Base-by-base conservation (phyloP, 1,284 basidiomycete genomes). In the Sphaerobolus stellatus region DNA sequence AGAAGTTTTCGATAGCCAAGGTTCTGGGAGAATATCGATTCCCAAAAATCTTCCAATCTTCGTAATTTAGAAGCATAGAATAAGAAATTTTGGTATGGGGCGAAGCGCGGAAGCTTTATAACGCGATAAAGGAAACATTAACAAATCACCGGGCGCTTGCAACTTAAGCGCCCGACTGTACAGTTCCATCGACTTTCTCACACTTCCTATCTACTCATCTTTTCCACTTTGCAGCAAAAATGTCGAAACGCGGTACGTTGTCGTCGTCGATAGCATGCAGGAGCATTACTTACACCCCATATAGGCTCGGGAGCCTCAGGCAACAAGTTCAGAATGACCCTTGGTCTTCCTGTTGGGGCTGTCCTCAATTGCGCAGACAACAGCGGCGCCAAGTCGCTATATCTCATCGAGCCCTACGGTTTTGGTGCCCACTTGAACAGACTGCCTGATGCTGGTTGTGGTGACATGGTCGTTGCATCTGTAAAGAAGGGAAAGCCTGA, bases 401-500 rank as follows among this genome's bases (percentile, higher is more conserved):
- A 79, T 77, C 71, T 96, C 68, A 95, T 96, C 66, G 90, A 94
- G 71, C 91, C 94, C 52, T 90, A 83, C 72, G 93, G 95, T 59
- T 92, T 91, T 73, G 97, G 96, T 76, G 91, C 97, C 59, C 93
- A 90, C 71, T 84, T 99, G 54, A 98, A 99, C 86, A 85, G 97
- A 77, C 84, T 99, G 61, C 96, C 96, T 62, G 96, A 97, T 73
- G 95, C 96, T 66, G 90, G 94, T 80, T 94, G 97, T 60, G 96
- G 96, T 67, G 94, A 97, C 77, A 98, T 98, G 95, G 90, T 98
- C 66, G 94, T 99, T 68, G 94, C 94, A 59, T 94, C 92, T 58
- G 97, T 99, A 71, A 99, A 99, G 87, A 99, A 99, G 86, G 96
- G 96, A 75, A 99, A 99, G 83, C 97, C 97, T 51, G 96, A 99